Base-by-base conservation (phyloP, 352 stramenopile species). In the Globisporangium apiculatum region DNA sequence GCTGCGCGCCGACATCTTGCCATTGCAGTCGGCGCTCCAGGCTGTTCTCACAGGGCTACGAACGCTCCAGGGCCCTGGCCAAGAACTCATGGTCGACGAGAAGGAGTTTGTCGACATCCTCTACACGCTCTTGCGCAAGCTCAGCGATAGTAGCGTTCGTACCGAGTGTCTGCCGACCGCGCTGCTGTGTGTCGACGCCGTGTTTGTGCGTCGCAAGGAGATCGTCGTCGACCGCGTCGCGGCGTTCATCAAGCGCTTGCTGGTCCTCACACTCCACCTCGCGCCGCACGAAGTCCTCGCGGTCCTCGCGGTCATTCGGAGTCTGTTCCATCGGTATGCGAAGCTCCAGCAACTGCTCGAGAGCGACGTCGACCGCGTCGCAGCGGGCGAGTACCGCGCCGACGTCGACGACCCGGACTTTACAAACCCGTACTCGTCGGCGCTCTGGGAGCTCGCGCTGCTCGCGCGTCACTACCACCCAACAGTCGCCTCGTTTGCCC, bases 71-170 rank as follows among this genome's bases (percentile, higher is more conserved):
- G 95, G 96, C 24, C 94, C 95, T 8, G 94, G 94, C 3, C 84
- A 95, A 51, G 95, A 98, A 73, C 83, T 99, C 42, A 87, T 98
- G 70, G 89, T 98, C n/a, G 94, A 98, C 65, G 89, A 96, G 53
- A 98, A 98, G 63, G 93, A 98, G 67, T 98, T 98, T 70, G 83
- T 99, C 38, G 89, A 93, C 54, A 93, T 95, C 64, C 72, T 99
- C 7, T 99, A 98, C 68, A 89, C 77, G 46, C 72, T 97, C 54
- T 55, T 98, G 55, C 73, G 77, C 49, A 71, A 78, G 15, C 88
- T 91, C 55, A 82, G 69, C 0, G 79, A 83, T 41, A 78, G 80
- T 38, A 80, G 88, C 46, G 72, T 81, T 56, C 68, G 71, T 17
- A 79, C 64, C 51, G 24, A 31, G 24, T 87, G 79, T 58, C 87